phyloP scores from a whole-genome alignment of 495 filamentous ascomycete genomes.

The Penicillium angulare region DNA sequence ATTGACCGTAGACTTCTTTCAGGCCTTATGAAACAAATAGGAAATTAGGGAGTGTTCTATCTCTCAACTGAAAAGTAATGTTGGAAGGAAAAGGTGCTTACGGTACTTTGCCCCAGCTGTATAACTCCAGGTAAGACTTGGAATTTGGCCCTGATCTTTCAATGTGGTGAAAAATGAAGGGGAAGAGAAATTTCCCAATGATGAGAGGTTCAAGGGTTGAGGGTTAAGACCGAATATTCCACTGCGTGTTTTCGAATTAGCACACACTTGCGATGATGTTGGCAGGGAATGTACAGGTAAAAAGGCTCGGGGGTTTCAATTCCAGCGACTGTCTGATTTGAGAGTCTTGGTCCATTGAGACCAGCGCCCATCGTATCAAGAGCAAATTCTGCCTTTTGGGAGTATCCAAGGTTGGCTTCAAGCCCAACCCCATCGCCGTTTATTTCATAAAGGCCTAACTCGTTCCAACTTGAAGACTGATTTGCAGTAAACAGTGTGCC shows the following conservation, averaged over 20 bases:
- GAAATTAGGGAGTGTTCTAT: slow-evolving; percentile 7
- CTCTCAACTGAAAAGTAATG: too few species aligned
- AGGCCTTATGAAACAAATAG: slow-evolving; percentile 23
- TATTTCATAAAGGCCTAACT: slow-evolving; percentile 14
- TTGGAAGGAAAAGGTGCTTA: too few species aligned
- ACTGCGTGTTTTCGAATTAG: slow-evolving; percentile 4
- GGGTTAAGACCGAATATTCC: slow-evolving; percentile 19
- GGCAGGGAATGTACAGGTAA: slow-evolving; percentile 14
- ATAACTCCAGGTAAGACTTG: slow-evolving; percentile 64
- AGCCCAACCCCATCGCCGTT: slow-evolving; percentile 17
- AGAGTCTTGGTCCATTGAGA: slow-evolving; percentile 9
- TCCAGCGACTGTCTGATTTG: slow-evolving; percentile 21
- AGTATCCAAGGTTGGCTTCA: slow-evolving; percentile 21
- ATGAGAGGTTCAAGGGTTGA: slow-evolving; percentile 17
- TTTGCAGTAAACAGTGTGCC: slow-evolving; percentile 16
- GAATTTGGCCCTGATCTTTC: slow-evolving; percentile 49
- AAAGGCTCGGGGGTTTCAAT: slow-evolving; percentile 19
- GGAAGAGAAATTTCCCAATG: slow-evolving; percentile 19
- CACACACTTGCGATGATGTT: neutral
- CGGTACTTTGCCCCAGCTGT: slow-evolving; percentile 66
- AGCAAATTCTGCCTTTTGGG: slow-evolving; percentile 12
- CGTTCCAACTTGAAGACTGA: slow-evolving; percentile 17
- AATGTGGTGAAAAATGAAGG: slow-evolving; percentile 24
- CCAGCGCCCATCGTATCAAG: slow-evolving; percentile 12
- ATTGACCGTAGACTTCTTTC: slow-evolving; percentile 51